Conservation (phyloP, 2,329 filamentous ascomycete genomes). For the Bipolaris sorokiniana region DNA sequence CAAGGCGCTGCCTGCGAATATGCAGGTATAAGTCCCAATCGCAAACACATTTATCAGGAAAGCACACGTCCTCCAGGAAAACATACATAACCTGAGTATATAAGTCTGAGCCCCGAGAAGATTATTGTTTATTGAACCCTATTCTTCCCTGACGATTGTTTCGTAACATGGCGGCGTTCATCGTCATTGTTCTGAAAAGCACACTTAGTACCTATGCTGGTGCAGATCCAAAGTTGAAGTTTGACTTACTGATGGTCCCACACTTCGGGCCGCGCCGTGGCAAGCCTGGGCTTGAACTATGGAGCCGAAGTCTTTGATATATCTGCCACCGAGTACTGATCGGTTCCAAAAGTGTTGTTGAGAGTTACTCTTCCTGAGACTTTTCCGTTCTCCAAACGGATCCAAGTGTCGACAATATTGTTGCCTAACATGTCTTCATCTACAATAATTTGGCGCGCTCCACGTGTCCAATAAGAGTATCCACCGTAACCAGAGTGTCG, state of each 20-base stretch:
- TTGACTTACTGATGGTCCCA: not conserved
- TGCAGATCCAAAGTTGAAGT: not conserved
- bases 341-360: slow-evolving; percentile 65
- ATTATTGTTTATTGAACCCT: not conserved
- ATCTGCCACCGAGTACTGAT: slow-evolving; percentile 56
- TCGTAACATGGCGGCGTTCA: not conserved
- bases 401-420: slow-evolving; percentile 63
- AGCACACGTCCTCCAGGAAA: not conserved
- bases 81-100: not conserved
- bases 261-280: not conserved
- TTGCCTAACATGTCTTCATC: slow-evolving; percentile 51
- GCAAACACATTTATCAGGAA: not conserved
- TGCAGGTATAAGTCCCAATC: not conserved
- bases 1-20: too few relatives aligned
- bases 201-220: not conserved
- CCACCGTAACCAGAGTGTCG: slow-evolving; percentile 74
- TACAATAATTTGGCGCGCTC: slow-evolving; percentile 63
- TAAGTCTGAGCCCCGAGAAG: not conserved
- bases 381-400: slow-evolving; percentile 63
- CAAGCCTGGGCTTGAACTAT: slow-evolving; percentile 7
- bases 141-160: not conserved
- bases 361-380: slow-evolving; percentile 60
- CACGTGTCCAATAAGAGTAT: slow-evolving; percentile 68
- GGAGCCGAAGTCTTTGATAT: slow-evolving; percentile 13
- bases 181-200: too few relatives aligned